Base-by-base conservation (phyloP, 768 basidiomycete species). In the Candolleomyces aberdarensis region DNA sequence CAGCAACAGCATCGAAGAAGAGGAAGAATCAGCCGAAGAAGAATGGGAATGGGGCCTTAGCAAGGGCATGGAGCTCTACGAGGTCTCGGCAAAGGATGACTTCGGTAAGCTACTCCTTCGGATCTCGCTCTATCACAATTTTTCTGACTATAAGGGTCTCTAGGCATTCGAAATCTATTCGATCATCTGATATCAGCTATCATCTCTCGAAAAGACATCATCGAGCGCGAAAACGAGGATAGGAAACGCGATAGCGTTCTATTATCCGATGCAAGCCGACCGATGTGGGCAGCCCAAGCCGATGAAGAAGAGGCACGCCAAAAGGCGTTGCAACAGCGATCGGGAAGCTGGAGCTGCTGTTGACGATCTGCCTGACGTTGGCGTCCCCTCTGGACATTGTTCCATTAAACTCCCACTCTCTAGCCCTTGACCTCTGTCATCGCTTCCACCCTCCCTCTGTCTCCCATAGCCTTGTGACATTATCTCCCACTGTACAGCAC, bases 11-110 rank as follows among this genome's bases (percentile, higher is more conserved):
- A 76, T 85, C 56, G 80, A 83, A 50, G 88, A 86, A 71, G 84
- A 84, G 47, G 87, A 91, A 19, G 84, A 84, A 56, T 82, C 88
- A 41, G 79, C 76, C n/a, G 84, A 84, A 55, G 82, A 88, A 41
- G 83, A 84, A 60, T 76, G 76, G 44, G 89, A 89, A 69, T 92
- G 90, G 88, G 89, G 91, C 5, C 79, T 90, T 43, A 85, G 81
- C 69, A 89, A 89, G 70, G 89, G 86, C 63, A 92, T 95, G 86
- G 89, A 91, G 68, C 81, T 96, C 17, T 92, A 91, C 64, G 92
- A 96, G 70, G 92, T 96, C 19, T 95, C 92, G 48, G 90, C 95
- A 57, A 95, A 95, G 74, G 93, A 95, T 67, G 89, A 92, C 69
- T 69, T 76, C 36, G 94, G 94, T 94, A 63, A 64, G 85, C 53